Conservation (phyloP, 2,329 filamentous ascomycete species). For the Arthroderma sp. region DNA sequence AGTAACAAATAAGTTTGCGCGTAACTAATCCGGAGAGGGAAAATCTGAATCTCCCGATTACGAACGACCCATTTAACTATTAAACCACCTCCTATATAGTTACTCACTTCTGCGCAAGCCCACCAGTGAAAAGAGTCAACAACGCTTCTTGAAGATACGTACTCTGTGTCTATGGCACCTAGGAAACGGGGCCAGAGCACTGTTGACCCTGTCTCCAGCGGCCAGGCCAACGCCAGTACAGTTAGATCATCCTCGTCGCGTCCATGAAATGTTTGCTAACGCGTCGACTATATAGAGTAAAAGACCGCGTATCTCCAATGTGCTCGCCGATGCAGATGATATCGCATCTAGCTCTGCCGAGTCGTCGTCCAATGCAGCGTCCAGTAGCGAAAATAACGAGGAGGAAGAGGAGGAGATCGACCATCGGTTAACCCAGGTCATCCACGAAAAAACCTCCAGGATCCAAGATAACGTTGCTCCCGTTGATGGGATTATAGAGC, state of each 20-base stretch:
- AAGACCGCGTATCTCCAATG: constrained; percentile 29
- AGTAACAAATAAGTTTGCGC: too few relatives aligned
- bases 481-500: constrained; percentile 77
- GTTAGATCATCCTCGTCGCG: background rate
- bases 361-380: background rate
- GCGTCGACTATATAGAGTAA: constrained; percentile 26
- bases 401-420: constrained; percentile 36
- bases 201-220: background rate
- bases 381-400: constrained; percentile 17
- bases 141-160: background rate
- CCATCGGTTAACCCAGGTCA: constrained; percentile 51
- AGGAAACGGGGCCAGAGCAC: background rate
- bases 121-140: background rate
- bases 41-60: too few relatives aligned
- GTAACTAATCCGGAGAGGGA: too few relatives aligned
- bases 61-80: too few relatives aligned
- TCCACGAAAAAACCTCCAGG: constrained; percentile 40
- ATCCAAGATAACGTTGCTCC: constrained; percentile 60
- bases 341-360: constrained; percentile 20
- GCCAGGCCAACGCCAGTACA: background rate
- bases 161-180: background rate
- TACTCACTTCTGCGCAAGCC: too few relatives aligned
- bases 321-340: constrained; percentile 14
- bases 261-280: background rate
- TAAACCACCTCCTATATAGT: too few relatives aligned